These are phyloP conservation scores for Macrophomina tecta DNA, from an alignment of 2,329 filamentous ascomycete species.

Conservation along the genomic window DNA sequence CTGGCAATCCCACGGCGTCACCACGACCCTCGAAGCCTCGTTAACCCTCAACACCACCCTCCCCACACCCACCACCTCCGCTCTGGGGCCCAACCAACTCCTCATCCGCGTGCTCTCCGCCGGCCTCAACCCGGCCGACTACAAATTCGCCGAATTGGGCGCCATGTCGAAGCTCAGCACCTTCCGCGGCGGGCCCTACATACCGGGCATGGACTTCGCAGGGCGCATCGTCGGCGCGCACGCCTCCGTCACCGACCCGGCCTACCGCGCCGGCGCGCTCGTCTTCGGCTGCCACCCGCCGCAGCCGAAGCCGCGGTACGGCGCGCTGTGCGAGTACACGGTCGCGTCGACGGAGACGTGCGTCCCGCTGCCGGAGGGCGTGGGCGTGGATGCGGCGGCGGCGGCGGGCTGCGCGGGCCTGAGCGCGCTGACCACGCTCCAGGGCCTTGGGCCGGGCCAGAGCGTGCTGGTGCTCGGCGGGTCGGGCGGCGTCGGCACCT, in stretches of 20 bases:
- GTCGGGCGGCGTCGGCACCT: neutral
- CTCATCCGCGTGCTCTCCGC: conserved; percentile 62
- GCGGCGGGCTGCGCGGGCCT: conserved; percentile 47
- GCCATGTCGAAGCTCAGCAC: conserved; percentile 45
- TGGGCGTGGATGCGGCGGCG: conserved; percentile 37
- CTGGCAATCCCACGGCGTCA: conserved; percentile 60
- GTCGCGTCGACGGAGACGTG: neutral
- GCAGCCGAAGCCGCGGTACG: neutral
- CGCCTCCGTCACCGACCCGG: conserved; percentile 32
- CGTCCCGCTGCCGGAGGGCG: neutral
- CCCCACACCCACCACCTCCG: conserved; percentile 48
- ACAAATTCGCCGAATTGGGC: conserved; percentile 64
- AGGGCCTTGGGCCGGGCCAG: neutral
- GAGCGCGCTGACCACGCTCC: conserved; percentile 45
- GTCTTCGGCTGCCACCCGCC: conserved; percentile 46
- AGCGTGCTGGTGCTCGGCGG: neutral
- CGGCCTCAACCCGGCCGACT: conserved; percentile 68
- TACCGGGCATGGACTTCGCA: conserved; percentile 59
- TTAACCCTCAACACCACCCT: conserved; percentile 54
- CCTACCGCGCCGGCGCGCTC: conserved; percentile 38
- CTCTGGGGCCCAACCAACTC: conserved; percentile 50
- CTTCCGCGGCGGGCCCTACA: conserved; percentile 48
- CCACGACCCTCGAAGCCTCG: conserved; percentile 59
- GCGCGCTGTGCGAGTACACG: neutral
- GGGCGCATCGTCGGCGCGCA: conserved; percentile 54